Base-by-base conservation (phyloP, 139 green algal genomes). In the Micractinium conductrix region DNA sequence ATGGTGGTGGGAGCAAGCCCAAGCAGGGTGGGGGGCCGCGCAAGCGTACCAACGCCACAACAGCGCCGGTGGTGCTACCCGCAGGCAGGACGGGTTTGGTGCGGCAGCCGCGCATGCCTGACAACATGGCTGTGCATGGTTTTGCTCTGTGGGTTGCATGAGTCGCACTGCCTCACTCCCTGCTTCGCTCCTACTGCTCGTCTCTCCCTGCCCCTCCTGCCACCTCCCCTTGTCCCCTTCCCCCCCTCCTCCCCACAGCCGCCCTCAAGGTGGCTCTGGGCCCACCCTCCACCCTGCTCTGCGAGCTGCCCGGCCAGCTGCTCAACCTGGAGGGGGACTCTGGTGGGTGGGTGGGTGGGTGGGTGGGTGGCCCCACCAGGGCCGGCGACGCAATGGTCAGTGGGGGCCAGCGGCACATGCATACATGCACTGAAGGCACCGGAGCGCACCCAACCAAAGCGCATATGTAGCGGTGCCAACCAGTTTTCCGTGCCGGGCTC, bases 281-380 rank as follows among this genome's bases (percentile, higher is more conserved):
- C n/a, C n/a, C n/a, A n/a, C n/a, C n/a, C n/a, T n/a, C n/a, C n/a
- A n/a, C 24, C 6, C 35, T 81, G 45, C 50, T 81, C 21, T 81
- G 74, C 37, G 74, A 81, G 74, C 50, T 81, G 74, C 50, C 55
- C 6, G 50, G 12, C 5, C 74, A 81, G 5, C 17, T 68, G 2
- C 2, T 76, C n/a, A 38, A 45, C 50, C 50, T 81, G 74, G 74
- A 81, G n/a, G 74, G 74, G 21, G 50, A 68, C 35, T 81, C 74
- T 9, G 74, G 74, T 81, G 74, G 21, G 50, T 37, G n/a, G n/a
- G n/a, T n/a, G n/a, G n/a, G n/a, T n/a, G n/a, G 50, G 14, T 21
- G 44, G 44, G 8, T n/a, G 28, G 28, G 24, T 40, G 70, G 1
- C n/a, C n/a, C n/a, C n/a, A n/a, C n/a, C n/a, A n/a, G n/a, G n/a